phyloP scores from a whole-genome alignment of 345 rosid species.

The Eutrema yunnanense region DNA sequence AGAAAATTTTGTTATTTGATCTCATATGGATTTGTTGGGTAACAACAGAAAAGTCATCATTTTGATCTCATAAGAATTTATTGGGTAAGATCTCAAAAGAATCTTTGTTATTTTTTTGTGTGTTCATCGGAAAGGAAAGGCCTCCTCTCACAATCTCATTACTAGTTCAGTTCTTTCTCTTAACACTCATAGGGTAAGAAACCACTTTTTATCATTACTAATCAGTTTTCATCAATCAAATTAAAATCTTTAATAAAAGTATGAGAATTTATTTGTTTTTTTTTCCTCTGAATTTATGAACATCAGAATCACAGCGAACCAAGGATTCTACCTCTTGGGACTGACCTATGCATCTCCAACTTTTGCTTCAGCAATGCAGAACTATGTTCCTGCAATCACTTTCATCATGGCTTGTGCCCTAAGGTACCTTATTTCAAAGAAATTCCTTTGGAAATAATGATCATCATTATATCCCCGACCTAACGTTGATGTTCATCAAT shows the following conservation, averaged over 20 bases:
- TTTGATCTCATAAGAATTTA: not conserved
- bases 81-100: not conserved
- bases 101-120: not conserved
- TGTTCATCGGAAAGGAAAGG: constrained; percentile 57
- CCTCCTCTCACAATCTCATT: constrained; percentile 54
- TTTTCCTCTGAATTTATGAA: not conserved
- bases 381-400: constrained; percentile 80
- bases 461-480: no score
- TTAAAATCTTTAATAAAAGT: not conserved
- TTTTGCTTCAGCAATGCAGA: constrained; percentile 80
- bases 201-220: not conserved
- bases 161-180: constrained; percentile 56
- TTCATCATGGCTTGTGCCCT: constrained; percentile 70
- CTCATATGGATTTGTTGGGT: not conserved
- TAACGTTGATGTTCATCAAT: not conserved
- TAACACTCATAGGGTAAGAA: constrained; percentile 62
- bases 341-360: constrained; percentile 61
- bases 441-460: no score
- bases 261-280: not conserved
- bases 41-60: not conserved
- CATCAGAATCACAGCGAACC: constrained; percentile 69
- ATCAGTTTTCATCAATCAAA: not conserved
- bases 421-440: no score
- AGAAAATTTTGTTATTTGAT: not conserved
- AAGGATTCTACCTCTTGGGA: constrained; percentile 74